Evolutionary conservation across 1,139 yeast species (phyloP).

Genomic region (Blastobotrys apis): DNA sequence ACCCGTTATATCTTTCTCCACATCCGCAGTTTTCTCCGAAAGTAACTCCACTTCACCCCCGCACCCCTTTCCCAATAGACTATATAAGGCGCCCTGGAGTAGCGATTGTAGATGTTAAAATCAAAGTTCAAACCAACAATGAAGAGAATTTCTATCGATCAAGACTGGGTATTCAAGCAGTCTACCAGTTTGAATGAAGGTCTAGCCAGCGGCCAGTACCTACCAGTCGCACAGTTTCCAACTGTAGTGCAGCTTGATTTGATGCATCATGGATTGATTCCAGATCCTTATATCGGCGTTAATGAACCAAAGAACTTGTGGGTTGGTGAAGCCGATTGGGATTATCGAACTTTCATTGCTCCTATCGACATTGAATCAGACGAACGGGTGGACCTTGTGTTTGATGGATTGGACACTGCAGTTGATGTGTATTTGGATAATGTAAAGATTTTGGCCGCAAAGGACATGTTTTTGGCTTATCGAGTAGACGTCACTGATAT

Average conservation of each 20-base stretch:
- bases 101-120: too few relatives aligned
- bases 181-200: conserved; percentile 9
- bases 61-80: too few relatives aligned
- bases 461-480: conserved; percentile 18
- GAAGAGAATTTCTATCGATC: conserved; percentile 10
- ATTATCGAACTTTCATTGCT: conserved; percentile 29
- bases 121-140: conserved; percentile 3
- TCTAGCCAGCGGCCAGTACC: conserved; percentile 13
- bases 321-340: conserved; percentile 45
- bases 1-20: too few relatives aligned
- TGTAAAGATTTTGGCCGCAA: conserved; percentile 27
- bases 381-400: conserved; percentile 30
- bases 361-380: conserved; percentile 15
- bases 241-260: conserved; percentile 41
- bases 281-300: conserved; percentile 40
- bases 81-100: too few relatives aligned
- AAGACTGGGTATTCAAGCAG: conserved; percentile 16
- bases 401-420: conserved; percentile 45
- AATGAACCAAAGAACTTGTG: conserved; percentile 42
- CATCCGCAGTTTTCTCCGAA: too few relatives aligned
- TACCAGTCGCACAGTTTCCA: conserved; percentile 21
- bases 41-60: too few relatives aligned
- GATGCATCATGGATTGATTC: conserved; percentile 34
- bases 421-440: conserved; percentile 39
- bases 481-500: conserved; percentile 23